Evolutionary conservation across 2,329 filamentous ascomycete species (phyloP).

Genomic region (Stylonectria norvegica): DNA sequence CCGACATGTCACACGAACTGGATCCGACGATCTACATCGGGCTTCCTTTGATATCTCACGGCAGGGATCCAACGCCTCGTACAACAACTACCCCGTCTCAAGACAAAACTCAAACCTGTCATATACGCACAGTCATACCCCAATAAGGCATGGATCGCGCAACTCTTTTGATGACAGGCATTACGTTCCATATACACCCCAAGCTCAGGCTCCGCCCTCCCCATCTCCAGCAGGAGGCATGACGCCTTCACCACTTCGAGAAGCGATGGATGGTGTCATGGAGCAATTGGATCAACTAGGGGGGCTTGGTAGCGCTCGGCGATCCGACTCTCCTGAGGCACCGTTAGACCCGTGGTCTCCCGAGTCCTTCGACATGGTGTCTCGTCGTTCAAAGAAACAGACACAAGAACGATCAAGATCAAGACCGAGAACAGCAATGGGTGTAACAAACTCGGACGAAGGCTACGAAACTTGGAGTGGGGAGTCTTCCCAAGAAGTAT

Average conservation of each 20-base stretch:
- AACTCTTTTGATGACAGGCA: conserved; percentile 33
- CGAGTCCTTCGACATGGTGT: conserved; percentile 69
- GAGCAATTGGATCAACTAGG: conserved; percentile 83
- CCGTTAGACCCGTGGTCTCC: conserved; percentile 81
- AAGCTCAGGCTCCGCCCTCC: conserved; percentile 40
- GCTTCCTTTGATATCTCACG: conserved; percentile 31
- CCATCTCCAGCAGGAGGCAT: conserved; percentile 64
- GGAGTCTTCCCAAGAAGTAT: conserved; percentile 49
- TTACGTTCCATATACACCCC: conserved; percentile 44
- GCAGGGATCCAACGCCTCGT: conserved; percentile 36
- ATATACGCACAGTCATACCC: conserved; percentile 26
- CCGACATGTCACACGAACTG: conserved; percentile 54
- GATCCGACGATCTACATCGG: conserved; percentile 38
- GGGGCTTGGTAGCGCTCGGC: conserved; percentile 49
- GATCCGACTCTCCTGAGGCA: conserved; percentile 53
- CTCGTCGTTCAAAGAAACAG: conserved; percentile 26
- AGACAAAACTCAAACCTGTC: conserved; percentile 41
- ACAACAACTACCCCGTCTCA: conserved; percentile 26
- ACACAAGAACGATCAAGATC: conserved; percentile 22
- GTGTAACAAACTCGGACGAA: conserved; percentile 60
- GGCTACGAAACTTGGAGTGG: conserved; percentile 59
- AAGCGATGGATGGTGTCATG: conserved; percentile 98
- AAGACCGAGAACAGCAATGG: conserved; percentile 69
- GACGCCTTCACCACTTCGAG: conserved; percentile 87
- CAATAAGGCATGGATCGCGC: conserved; percentile 20